Base-by-base conservation (phyloP, 2,329 filamentous ascomycete species). In the Corniculantispora saksenae region DNA sequence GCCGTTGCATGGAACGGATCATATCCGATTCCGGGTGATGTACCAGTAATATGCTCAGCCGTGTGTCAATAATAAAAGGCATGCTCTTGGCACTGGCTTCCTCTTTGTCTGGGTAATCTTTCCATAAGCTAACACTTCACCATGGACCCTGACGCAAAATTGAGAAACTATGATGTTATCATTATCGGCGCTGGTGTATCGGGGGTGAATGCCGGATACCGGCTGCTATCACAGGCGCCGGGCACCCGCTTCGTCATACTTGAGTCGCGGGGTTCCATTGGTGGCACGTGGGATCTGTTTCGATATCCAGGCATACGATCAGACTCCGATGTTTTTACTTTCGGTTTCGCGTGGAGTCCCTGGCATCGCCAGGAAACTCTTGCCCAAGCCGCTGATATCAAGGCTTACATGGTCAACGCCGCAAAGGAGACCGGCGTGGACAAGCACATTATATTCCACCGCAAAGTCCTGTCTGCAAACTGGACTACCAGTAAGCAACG, bases 201-300 rank as follows among this genome's bases (percentile, higher is more conserved):
- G 8, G 91, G 91, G 64, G 90, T 94, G 78, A 92, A 93, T 70
- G 82, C 87, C 19, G 90, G 85, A 17, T 93, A 93, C 72, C 86
- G 89, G 19, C 69, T 92, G 1, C 87, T 91, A 70, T 80, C 81
- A 1, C 75, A 83, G 29, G 75, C 86, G 1, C 87, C 89, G 0
- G 77, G 82, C 48, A 84, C 75, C 3, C 50, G 61, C 10, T 93
- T 91, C 72, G 82, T 84, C n/a, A 85, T 94, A 35, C 82, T 94
- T n/a, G 92, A 94, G 75, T 83, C 82, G 2, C 87, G 91, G 38
- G 79, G 83, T 59, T 78, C 81, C 40, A 80, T 94, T 8, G 91
- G 91, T 1, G 91, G 92, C 1, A 94, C 91, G 0, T 94, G 91
- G 91, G 88, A 90, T 70, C 78, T 93, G 2, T 94, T 93, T 79